Evolutionary conservation across 2,329 filamentous ascomycete species (phyloP), one percentile per base, ranked within the genome.

Genomic region (Cylindrodendrum hubeiense): DNA sequence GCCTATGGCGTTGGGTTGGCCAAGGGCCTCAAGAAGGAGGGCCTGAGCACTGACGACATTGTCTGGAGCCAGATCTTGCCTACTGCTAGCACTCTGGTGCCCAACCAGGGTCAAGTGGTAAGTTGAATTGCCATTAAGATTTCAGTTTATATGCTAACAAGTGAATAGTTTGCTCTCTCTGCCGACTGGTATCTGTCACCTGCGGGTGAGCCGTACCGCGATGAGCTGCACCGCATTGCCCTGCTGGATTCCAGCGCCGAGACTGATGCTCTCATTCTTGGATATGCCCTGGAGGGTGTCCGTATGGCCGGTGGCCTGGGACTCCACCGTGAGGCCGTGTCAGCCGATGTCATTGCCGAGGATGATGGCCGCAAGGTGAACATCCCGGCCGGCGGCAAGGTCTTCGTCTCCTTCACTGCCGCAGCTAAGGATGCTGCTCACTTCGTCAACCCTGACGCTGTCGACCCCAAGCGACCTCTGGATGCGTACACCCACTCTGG

Each of bases 51-150:
- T 3, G 84, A 89, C 24, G 90, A 94, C 54, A 89, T 94, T 66
- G 89, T 91, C 0, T 93, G 89, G 87, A 86, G 86, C 24, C 90
- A 93, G 74, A 85, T 94, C 41, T 73, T 94, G 52, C 92, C 92
- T 0, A 89, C 89, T 0, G 88, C 89, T 1, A 86, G 85, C 4
- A 87, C 90, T 2, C 86, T 91, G 77, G 89, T 93, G 8, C 89
- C 92, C 1, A 92, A 89, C 71, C 91, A 94, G 76, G 89, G 87
- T 2, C 88, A 92, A 73, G 83, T 91, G 72, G 86, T 89, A 79
- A 79, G 85, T 81, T 13, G 5, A 33, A 24, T n/a, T n/a, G n/a
- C 22, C 15, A 28, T 17, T 7, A 39, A 22, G 47, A 33, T 21
- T 13, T 8, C 30, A 19, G 39, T 3, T 5, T 19, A 5, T 4